Percentiles rank a stretch among this genome's conserved stretches.
phyloP scores from a whole-genome alignment of 768 basidiomycete genomes.

The Lactarius sp. region DNA sequence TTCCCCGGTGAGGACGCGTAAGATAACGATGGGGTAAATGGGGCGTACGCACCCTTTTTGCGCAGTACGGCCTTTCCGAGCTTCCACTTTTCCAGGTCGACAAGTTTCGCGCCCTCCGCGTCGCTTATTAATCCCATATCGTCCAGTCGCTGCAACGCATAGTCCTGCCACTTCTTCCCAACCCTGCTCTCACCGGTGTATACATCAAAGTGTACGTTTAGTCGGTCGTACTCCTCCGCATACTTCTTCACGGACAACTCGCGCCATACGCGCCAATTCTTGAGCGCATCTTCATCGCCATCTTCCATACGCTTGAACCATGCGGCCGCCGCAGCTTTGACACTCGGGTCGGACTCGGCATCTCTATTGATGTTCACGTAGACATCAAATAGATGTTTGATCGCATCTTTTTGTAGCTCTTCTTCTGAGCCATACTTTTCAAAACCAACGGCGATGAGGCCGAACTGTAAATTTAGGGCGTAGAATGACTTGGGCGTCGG shows the following conservation, averaged over 20 bases:
- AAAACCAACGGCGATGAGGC: slow-evolving; percentile 85
- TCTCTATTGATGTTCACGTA: slow-evolving; percentile 94
- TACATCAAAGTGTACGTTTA: slow-evolving; percentile 89
- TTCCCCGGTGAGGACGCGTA: not conserved
- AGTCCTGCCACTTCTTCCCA: slow-evolving; percentile 65
- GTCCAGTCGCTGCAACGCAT: slow-evolving; percentile 61
- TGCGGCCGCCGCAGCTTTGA: slow-evolving; percentile 69
- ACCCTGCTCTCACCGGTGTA: slow-evolving; percentile 90
- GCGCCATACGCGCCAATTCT: slow-evolving; percentile 91
- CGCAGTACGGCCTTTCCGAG: slow-evolving; percentile 85
- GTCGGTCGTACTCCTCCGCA: slow-evolving; percentile 75
- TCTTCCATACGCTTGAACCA: slow-evolving; percentile 97
- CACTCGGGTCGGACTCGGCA: slow-evolving; percentile 61
- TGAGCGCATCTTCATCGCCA: slow-evolving; percentile 77
- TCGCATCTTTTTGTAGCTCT: slow-evolving; percentile 79
- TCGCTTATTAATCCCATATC: slow-evolving; percentile 73
- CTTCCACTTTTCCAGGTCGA: slow-evolving; percentile 87
- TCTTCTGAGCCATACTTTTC: slow-evolving; percentile 87
- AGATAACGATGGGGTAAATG: not conserved
- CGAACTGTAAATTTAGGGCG: slow-evolving; percentile 46
- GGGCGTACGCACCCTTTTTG: slow-evolving; percentile 59
- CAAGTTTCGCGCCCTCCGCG: slow-evolving; percentile 74
- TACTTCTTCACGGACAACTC: slow-evolving; percentile 88
- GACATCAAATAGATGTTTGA: slow-evolving; percentile 90
- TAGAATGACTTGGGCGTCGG: not conserved